Evolutionary conservation across 345 rosid species (phyloP).

Genomic region (Lumnitzera racemosa): DNA sequence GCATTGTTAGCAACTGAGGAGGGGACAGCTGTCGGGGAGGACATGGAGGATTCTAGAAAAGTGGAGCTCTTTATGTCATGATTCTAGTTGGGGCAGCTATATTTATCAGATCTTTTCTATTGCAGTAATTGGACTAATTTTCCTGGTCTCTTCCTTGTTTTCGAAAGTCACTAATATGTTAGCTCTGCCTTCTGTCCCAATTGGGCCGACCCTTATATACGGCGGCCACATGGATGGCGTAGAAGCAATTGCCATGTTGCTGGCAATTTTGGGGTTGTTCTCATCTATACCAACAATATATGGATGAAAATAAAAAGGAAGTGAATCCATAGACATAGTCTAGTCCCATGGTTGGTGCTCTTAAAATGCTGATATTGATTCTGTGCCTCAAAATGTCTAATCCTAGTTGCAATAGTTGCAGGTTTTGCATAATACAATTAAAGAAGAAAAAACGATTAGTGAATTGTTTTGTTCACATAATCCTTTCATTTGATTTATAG

Average conservation of each 20-base stretch:
- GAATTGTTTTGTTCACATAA: too few species aligned
- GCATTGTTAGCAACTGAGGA: conserved; percentile 37
- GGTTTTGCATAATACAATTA: too few species aligned
- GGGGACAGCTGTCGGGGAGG: conserved; percentile 14
- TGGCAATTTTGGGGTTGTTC: conserved; percentile 15
- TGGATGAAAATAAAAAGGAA: conserved; percentile 16
- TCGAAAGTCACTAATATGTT: conserved; percentile 26
- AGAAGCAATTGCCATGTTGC: conserved; percentile 21
- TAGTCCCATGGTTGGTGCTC: too few species aligned
- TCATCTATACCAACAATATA: conserved; percentile 26
- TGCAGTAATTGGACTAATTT: conserved; percentile 21
- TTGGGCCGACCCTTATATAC: conserved; percentile 20
- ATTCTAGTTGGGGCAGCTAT: conserved; percentile 24
- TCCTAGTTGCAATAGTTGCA: too few species aligned
- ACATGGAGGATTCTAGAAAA: conserved; percentile 25
- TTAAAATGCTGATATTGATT: too few species aligned
- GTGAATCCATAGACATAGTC: not conserved
- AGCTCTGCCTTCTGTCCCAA: conserved; percentile 19
- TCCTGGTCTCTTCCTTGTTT: conserved; percentile 29
- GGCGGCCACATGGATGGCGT: conserved; percentile 15
- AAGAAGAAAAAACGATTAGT: too few species aligned
- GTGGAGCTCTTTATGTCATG: conserved; percentile 18
- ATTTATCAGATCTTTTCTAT: conserved; percentile 27
- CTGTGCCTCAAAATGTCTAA: too few species aligned
- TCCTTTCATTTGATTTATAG: too few species aligned